Evolutionary conservation across 345 rosid genomes (phyloP), one percentile per base, ranked within the genome.

Genomic region (Nephelium lappaceum): DNA sequence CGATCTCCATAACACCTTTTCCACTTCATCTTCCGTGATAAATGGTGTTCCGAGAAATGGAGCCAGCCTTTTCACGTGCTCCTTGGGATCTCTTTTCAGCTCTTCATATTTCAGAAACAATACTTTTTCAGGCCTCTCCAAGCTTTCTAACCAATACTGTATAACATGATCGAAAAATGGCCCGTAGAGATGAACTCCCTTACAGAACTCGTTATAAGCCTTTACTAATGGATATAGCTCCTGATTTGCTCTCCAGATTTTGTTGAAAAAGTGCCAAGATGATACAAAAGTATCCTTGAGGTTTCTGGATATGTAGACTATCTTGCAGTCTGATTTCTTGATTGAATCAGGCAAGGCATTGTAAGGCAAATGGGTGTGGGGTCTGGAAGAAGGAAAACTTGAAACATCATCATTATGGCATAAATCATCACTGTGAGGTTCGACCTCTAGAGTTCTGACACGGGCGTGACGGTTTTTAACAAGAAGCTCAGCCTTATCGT

Each of bases 101-200:
- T 86, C 87, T 58, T 88, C 89, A 64, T 86, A 84, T 74, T 65
- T 84, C 43, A 86, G 3, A 76, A 88, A 86, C 36, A 82, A 57
- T 5, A 86, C n/a, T 68, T 78, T 83, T 2, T 73, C 21, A 0
- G 82, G 89, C 2, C 6, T 71, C 41, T 71, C 51, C 39, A 63
- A 5, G 78, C 83, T 83, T 25, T 76, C 81, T 7, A 63, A 27
- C 88, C 84, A 84, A 6, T 83, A 88, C 69, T 73, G 68, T 5
- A 86, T 73, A 24, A 83, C 84, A 14, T 86, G 88, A 8, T 84
- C 87, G 12, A 73, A 69, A 38, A 77, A 83, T 0, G 89, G 84
- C 1, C 89, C 88, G 41, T 72, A 82, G 7, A 16, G 38, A 45
- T 77, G 80, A 24, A 84, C 47, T 12, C 86, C 86, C 2, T 72